phyloP scores from a whole-genome alignment of 352 stramenopile species.

The Globisporangium splendens region DNA sequence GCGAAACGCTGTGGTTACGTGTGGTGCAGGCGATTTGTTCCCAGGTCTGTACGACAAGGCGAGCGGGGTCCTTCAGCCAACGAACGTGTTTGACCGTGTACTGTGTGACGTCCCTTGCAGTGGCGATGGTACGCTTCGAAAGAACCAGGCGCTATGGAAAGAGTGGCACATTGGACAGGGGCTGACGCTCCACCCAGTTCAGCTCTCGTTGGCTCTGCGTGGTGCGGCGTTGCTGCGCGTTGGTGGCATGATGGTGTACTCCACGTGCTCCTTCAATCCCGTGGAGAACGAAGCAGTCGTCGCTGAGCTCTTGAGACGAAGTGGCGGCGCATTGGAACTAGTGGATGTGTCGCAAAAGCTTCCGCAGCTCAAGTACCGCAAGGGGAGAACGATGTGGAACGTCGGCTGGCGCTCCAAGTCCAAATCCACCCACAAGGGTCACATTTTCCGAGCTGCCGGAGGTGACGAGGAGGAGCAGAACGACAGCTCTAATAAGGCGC shows the following conservation, averaged over 20 bases:
- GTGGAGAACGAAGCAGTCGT: conserved; percentile 99
- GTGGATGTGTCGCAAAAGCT: conserved; percentile 76
- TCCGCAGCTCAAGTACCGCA: conserved; percentile 48
- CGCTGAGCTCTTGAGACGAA: conserved; percentile 88
- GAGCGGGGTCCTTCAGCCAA: conserved; percentile 30
- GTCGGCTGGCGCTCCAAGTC: conserved; percentile 88
- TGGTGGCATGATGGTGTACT: conserved; percentile 93
- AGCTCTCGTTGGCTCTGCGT: conserved; percentile 91
- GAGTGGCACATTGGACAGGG: conserved; percentile 92
- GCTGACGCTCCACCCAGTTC: conserved; percentile 91
- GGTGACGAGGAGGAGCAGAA: conserved; percentile 12
- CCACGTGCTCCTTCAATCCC: conserved; percentile 97
- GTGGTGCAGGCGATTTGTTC: conserved; percentile 91
- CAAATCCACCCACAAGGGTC: conserved; percentile 78
- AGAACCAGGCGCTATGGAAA: conserved; percentile 94
- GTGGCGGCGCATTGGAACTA: conserved; percentile 86
- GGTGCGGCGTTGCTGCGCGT: conserved; percentile 89
- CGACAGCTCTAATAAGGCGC: not conserved
- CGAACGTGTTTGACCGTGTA: conserved; percentile 97
- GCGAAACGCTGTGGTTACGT: conserved; percentile 90
- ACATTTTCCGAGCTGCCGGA: conserved; percentile 44
- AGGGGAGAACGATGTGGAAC: conserved; percentile 55
- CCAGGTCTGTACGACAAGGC: conserved; percentile 79
- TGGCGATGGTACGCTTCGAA: conserved; percentile 97
- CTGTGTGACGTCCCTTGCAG: conserved; percentile 98